Evolutionary conservation across 192 early-diverging fungal genomes (phyloP), one percentile per base, ranked within the genome.

Genomic region (Gryganskiella cystojenkinii): DNA sequence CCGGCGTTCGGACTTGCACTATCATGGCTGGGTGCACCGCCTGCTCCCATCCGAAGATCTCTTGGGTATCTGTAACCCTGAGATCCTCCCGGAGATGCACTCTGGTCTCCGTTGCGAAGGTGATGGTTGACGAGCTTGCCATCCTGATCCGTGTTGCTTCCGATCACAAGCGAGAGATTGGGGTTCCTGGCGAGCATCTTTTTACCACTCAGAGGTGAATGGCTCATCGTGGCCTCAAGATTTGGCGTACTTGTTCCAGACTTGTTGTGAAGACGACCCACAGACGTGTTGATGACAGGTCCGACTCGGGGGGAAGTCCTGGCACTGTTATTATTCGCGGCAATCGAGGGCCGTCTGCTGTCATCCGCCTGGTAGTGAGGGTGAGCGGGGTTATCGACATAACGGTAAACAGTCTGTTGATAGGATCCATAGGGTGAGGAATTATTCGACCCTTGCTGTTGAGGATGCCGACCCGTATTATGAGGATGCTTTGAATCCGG

Each of bases 91-190:
- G 74, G 74, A 2, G 74, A 78, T 2, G 74, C 74, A 24, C 65
- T 68, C 4, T 45, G 65, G 37, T 78, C 74, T 0, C 61, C 45
- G 33, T 37, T 57, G 8, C 74, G 66, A 17, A 64, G 47, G 52
- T 69, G 61, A 19, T 78, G 74, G 33, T 78, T 68, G 47, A 78
- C 74, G 1, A 78, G 24, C 22, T 78, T 78, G 0, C 74, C 74
- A 49, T 78, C 74, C 61, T 78, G 74, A 44, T 78, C 74, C 25
- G 74, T 78, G n/a, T 78, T 78, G 31, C 74, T 78, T 9, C 74
- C 74, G 42, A 78, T 78, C 14, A 78, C 74, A 4, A 78, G 55
- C 20, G 74, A 78, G 20, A 78, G 61, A 45, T 78, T 78, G 5
- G 74, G 54, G 17, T 68, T 68, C 49, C 74, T 68, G 44, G 74